Percentiles rank a stretch among this genome's conserved stretches.
phyloP scores from a whole-genome alignment of 75 land plant species.

The Pseudotsuga menziesii region DNA sequence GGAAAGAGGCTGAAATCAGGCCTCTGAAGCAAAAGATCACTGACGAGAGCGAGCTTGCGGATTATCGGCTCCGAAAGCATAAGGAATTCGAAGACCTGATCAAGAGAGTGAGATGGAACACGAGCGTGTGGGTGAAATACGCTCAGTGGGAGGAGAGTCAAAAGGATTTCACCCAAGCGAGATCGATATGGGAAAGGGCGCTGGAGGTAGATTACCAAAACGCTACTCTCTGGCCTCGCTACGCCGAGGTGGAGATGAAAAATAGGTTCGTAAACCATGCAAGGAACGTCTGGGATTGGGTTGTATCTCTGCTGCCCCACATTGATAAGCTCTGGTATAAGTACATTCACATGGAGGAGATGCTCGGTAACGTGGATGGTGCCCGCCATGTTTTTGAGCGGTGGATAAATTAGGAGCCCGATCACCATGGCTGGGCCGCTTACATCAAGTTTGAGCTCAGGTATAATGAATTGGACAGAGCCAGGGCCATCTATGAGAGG shows the following conservation, averaged over 20 bases:
- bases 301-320: constrained; percentile 67
- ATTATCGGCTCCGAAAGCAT: constrained; percentile 82
- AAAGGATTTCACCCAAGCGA: constrained; percentile 70
- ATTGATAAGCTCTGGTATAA: constrained; percentile 95
- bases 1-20: constrained; percentile 94
- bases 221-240: constrained; percentile 86
- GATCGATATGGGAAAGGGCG: constrained; percentile 94
- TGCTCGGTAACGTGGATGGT: constrained; percentile 71
- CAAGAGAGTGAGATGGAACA: constrained; percentile 87
- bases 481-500: constrained; percentile 69
- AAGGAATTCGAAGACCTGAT: constrained; percentile 93
- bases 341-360: constrained; percentile 97
- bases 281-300: constrained; percentile 90
- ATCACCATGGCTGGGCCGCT: constrained; percentile 84
- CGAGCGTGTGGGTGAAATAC: constrained; percentile 86
- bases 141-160: constrained; percentile 96
- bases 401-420: constrained; percentile 93
- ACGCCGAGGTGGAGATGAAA: constrained; percentile 96
- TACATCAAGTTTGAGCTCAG: constrained; percentile 87
- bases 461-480: constrained; percentile 77
- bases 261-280: constrained; percentile 84
- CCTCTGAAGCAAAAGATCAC: constrained; percentile 98
- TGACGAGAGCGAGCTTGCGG: constrained; percentile 75
- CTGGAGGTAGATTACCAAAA: constrained; percentile 84
- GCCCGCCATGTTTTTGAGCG: constrained; percentile 84